phyloP scores from a whole-genome alignment of 257 asterid species.

The Lantana camara region DNA sequence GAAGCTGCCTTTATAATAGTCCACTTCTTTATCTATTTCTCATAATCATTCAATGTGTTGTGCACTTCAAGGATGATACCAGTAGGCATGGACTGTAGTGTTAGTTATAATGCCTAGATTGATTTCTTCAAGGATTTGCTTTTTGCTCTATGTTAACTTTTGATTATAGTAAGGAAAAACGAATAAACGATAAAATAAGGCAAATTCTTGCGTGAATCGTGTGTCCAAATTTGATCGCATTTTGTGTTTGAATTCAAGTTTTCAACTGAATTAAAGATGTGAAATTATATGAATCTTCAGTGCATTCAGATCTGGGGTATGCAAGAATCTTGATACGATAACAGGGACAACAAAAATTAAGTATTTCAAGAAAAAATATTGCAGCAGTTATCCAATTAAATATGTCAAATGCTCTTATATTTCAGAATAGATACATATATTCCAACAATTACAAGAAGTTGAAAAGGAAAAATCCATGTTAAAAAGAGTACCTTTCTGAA shows the following conservation, averaged over 20 bases:
- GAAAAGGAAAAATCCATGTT: background rate
- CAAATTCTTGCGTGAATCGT: no score
- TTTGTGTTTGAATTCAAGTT: no score
- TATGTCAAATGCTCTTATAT: constrained; percentile 3
- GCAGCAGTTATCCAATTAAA: background rate
- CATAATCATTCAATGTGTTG: background rate
- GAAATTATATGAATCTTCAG: no score
- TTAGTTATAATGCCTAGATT: background rate
- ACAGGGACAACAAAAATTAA: no score
- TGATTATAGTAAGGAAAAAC: no score
- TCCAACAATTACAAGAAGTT: constrained; percentile 3
- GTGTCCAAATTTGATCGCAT: no score
- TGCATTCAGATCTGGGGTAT: no score
- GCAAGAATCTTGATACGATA: no score
- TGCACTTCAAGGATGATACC: background rate
- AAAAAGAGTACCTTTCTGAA: background rate
- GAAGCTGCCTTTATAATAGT: constrained; percentile 45
- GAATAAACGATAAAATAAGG: no score
- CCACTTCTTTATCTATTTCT: background rate
- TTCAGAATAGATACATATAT: background rate
- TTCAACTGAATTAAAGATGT: no score
- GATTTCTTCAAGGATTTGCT: background rate
- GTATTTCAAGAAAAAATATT: background rate
- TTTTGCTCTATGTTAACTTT: no score
- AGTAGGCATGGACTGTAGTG: background rate